Percentiles rank a stretch among this genome's conserved stretches.
These are phyloP conservation scores for Endocalyx cinctus DNA, from an alignment of 2,329 filamentous ascomycete genomes.

Conservation along the genomic window DNA sequence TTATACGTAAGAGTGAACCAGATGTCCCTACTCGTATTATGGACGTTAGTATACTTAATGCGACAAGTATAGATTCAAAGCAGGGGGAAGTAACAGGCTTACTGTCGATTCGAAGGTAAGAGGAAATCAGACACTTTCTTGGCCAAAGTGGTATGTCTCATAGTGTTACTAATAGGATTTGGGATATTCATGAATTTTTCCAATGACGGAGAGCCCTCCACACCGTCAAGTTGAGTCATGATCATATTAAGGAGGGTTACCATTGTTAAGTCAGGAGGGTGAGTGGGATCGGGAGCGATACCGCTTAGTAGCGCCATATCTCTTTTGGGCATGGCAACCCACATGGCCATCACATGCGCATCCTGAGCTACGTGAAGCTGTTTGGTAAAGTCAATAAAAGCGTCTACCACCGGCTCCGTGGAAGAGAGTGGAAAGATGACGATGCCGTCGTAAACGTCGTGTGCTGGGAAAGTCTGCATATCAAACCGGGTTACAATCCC, in stretches of 20 bases:
- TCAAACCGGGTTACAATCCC: slow-evolving; percentile 11
- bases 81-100: neutral
- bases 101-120: slow-evolving; percentile 1
- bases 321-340: slow-evolving; percentile 2
- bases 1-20: neutral
- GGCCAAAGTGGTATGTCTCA: slow-evolving; percentile 3
- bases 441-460: slow-evolving; percentile 1
- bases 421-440: neutral
- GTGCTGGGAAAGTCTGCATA: slow-evolving; percentile 5
- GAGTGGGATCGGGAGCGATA: slow-evolving; percentile 1
- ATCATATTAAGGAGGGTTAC: slow-evolving; percentile 1
- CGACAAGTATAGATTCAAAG: no score
- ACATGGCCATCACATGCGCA: slow-evolving; percentile 4
- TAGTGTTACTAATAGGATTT: slow-evolving; percentile 1
- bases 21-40: neutral
- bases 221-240: slow-evolving; percentile 3
- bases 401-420: slow-evolving; percentile 1
- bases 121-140: slow-evolving; percentile 4
- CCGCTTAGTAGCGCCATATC: slow-evolving; percentile 3
- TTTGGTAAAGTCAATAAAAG: neutral
- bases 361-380: slow-evolving; percentile 1
- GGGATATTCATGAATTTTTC: slow-evolving; percentile 4
- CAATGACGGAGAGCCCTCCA: slow-evolving; percentile 1
- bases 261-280: slow-evolving; percentile 5
- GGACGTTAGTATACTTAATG: no score